Evolutionary conservation across 305 asterid species (phyloP).

Genomic region (Fraxinus ornus): DNA sequence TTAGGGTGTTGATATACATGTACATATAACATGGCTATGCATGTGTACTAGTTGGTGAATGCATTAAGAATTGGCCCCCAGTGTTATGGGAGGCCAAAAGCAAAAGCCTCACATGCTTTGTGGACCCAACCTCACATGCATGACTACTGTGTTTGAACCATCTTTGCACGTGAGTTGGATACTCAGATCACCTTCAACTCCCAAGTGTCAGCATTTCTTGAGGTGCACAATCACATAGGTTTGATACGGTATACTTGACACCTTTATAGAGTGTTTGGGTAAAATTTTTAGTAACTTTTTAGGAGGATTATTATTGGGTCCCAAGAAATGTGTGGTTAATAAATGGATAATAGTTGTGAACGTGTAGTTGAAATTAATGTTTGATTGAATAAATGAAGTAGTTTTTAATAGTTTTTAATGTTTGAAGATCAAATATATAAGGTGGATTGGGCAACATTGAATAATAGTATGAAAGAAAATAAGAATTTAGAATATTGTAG

Average conservation of each 20-base stretch:
- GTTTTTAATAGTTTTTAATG: not conserved
- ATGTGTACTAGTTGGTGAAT: conserved; percentile 38
- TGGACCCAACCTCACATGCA: conserved; percentile 46
- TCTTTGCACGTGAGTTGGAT: conserved; percentile 27
- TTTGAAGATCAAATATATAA: not conserved
- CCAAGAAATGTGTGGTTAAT: not conserved
- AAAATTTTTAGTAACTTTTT: not conserved
- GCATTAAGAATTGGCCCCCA: conserved; percentile 34
- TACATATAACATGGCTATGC: conserved; percentile 41
- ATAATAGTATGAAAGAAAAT: not conserved
- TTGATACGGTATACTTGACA: not conserved
- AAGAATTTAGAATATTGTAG: not conserved
- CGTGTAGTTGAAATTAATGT: not conserved
- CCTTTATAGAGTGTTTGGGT: not conserved
- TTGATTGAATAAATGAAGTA: not conserved
- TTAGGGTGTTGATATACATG: not conserved
- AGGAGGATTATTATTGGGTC: not conserved
- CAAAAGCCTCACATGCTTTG: conserved; percentile 26
- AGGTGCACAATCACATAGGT: not conserved
- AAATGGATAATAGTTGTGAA: not conserved
- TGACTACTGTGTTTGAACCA: conserved; percentile 25
- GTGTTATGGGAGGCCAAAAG: conserved; percentile 2
- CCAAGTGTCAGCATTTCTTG: not conserved
- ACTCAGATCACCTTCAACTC: conserved; percentile 7
- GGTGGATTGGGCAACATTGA: not conserved